Conservation (phyloP, 2,329 filamentous ascomycete species). For the Nemania abortiva region DNA sequence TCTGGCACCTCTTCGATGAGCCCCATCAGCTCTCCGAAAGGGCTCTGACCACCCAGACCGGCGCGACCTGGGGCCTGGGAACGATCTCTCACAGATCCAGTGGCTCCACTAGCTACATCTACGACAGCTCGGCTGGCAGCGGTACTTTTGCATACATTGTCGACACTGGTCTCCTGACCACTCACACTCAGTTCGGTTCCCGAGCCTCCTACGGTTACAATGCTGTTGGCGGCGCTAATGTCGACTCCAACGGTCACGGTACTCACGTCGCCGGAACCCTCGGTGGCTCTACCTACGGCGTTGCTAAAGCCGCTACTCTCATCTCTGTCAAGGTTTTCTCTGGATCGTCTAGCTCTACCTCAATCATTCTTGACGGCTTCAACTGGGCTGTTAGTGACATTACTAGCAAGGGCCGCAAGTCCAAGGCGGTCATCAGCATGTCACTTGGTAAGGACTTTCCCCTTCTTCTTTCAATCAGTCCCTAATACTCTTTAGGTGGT, state of each 20-base stretch:
- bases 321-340: slow-evolving; percentile 61
- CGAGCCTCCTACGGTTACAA: slow-evolving; percentile 54
- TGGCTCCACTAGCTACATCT: slow-evolving; percentile 55
- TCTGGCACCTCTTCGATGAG: slow-evolving; percentile 47
- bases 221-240: slow-evolving; percentile 47
- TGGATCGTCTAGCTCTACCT: slow-evolving; percentile 43
- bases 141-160: slow-evolving; percentile 64
- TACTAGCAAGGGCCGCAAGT: slow-evolving; percentile 54
- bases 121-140: slow-evolving; percentile 56
- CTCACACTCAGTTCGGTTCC: slow-evolving; percentile 58
- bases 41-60: slow-evolving; percentile 51
- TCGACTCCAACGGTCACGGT: slow-evolving; percentile 59
- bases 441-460: slow-evolving; percentile 57
- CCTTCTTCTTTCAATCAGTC: neutral
- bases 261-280: slow-evolving; percentile 63
- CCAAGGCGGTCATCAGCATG: slow-evolving; percentile 65
- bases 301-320: slow-evolving; percentile 57
- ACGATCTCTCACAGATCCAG: slow-evolving; percentile 57
- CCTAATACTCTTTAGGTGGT: slow-evolving; percentile 51
- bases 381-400: slow-evolving; percentile 62
- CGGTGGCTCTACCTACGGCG: slow-evolving; percentile 58
- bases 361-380: slow-evolving; percentile 48
- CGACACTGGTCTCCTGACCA: slow-evolving; percentile 64
- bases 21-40: slow-evolving; percentile 41
- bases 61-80: slow-evolving; percentile 59